Base-by-base conservation (phyloP, 106 monocot species). In the Dendrobium officinale region DNA sequence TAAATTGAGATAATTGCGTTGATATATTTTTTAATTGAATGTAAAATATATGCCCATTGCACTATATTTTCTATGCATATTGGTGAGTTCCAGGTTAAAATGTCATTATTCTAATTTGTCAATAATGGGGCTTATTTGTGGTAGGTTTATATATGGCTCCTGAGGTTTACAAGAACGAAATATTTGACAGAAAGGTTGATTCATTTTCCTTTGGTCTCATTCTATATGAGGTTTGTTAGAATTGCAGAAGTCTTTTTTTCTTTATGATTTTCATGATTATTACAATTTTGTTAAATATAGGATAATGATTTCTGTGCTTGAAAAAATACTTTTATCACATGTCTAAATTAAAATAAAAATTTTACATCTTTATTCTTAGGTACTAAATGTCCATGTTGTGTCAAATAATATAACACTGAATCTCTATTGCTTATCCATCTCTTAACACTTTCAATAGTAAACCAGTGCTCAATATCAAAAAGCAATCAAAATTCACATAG, bases 151-250 rank as follows among this genome's bases (percentile, higher is more conserved):
- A 97, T 78, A 73, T 86, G 84, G 93, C 94, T 77, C 96, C 96
- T 77, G 96, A 97, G 83, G 76, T 97, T 54, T 94, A 87, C 87
- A 94, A 80, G 83, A 79, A 94, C 83, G 94, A 92, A 85, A 55
- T 83, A 78, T 94, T 97, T 85, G 92, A 86, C 42, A 87, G 83
- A 80, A 83, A 85, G 79, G 91, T 89, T 81, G 96, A 97, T 85
- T 78, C 85, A 75, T 97, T 92, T 82, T 94, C 96, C 22, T 97
- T 94, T 77, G 92, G 96, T 79, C 84, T 97, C 78, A 92, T 97
- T 82, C 80, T 97, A 59, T 92, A 94, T 66, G 94, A 97, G 94
- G 96, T 97, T 49, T 76, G 49, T 76, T 49, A 11, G 24, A 33
- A 70, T 70, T 70, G 33, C 70, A 70, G 15, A 70, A 66, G 51